Conservation (phyloP, 306 rosid species). For the Inga leiocalycina region DNA sequence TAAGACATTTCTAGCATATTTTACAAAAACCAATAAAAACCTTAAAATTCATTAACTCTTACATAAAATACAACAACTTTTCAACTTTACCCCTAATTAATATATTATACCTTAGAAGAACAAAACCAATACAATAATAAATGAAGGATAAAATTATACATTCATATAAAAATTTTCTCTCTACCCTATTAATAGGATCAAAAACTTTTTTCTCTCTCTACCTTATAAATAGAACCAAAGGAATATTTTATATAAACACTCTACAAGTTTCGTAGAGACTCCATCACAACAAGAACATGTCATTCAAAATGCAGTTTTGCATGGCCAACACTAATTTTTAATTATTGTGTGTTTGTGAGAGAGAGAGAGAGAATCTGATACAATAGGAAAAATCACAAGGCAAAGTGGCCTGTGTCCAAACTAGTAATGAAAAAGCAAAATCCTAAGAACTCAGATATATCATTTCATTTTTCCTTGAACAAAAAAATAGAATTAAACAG, state of each 20-base stretch:
- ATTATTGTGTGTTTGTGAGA: not conserved
- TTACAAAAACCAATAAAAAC: too few relatives aligned
- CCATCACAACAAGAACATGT: not conserved
- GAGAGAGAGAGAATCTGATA: not conserved
- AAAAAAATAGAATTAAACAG: slow-evolving; percentile 6
- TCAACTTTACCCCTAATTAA: too few relatives aligned
- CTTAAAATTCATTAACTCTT: too few relatives aligned
- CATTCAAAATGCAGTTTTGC: not conserved
- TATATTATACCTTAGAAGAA: too few relatives aligned
- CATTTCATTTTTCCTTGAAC: not conserved
- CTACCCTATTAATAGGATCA: too few relatives aligned
- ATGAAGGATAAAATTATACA: too few relatives aligned
- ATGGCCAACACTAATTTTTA: not conserved
- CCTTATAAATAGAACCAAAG: too few relatives aligned
- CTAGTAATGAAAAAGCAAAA: not conserved
- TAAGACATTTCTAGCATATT: too few relatives aligned
- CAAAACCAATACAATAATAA: too few relatives aligned
- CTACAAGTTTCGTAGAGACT: not conserved
- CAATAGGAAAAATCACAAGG: not conserved
- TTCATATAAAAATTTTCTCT: too few relatives aligned
- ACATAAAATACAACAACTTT: too few relatives aligned
- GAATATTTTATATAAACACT: not conserved
- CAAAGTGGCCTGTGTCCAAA: not conserved
- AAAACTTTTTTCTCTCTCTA: too few relatives aligned
- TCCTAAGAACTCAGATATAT: not conserved